Evolutionary conservation across 495 filamentous ascomycete genomes (phyloP), one percentile per base, ranked within the genome.

Genomic region (Tuber aestivum): DNA sequence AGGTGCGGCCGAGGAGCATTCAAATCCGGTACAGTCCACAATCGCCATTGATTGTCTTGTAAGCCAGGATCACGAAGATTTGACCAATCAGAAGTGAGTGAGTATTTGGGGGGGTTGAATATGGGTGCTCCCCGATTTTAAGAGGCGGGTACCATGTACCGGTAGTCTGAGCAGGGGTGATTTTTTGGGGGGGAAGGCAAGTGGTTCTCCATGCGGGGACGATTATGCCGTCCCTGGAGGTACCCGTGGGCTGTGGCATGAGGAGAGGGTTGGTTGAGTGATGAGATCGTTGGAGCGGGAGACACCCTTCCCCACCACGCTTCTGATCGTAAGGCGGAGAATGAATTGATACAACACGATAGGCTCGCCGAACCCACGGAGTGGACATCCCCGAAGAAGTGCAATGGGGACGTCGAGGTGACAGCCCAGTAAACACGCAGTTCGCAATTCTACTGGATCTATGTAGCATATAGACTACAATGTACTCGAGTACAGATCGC

Each of bases 191-290:
- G 50, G 50, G 10, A 0, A 18, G 56, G 56, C 20, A 35, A 65
- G 14, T 65, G 56, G 35, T 35, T 35, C 12, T 35, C 56, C 27
- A 35, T 65, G 56, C 27, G 56, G 27, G 27, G 56, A 65, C 27
- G 56, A 65, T 65, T 65, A 65, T 65, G 56, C 56, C 56, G 56
- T 65, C 56, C 8, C 12, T 65, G 27, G 27, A 65, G 27, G 27
- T 65, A 65, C 56, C 56, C 27, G 56, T 65, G n/a, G n/a, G n/a
- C n/a, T n/a, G n/a, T n/a, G 27, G 56, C 56, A 65, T 65, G 56
- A 35, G 56, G 56, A 27, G 32, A 32, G 32, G 3, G n/a, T 65
- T 65, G 56, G 14, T 20, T 61, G 56, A 65, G 56, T 27, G 56
- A 65, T 27, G 3, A 65, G 56, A 65, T 35, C 56, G 56, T 16